Conservation (phyloP, 2,329 filamentous ascomycete species). For the Colletotrichum sp. region DNA sequence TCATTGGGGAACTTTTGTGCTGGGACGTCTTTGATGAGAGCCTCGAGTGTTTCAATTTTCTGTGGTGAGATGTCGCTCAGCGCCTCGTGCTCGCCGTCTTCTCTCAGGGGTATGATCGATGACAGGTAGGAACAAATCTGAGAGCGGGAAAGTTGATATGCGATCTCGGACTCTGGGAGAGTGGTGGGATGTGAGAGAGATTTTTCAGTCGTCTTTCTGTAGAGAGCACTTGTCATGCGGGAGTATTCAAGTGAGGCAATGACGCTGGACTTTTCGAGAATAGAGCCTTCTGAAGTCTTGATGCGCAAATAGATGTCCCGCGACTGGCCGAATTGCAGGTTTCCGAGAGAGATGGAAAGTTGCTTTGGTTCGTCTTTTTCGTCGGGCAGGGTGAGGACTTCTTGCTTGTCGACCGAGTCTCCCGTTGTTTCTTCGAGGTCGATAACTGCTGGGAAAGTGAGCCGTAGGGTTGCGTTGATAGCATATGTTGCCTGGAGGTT, state of each 20-base stretch:
- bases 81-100: constrained; percentile 39
- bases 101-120: constrained; percentile 43
- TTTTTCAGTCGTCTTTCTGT: constrained; percentile 4
- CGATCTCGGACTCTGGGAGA: constrained; percentile 38
- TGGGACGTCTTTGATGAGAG: constrained; percentile 38
- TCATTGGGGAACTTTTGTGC: constrained; percentile 37
- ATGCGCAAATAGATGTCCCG: constrained; percentile 59
- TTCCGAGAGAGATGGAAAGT: constrained; percentile 50
- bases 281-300: constrained; percentile 2
- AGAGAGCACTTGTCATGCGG: constrained; percentile 21
- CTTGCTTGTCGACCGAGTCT: constrained; percentile 38
- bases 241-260: constrained; percentile 23
- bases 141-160: constrained; percentile 59
- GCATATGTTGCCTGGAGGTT: constrained; percentile 66
- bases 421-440: constrained; percentile 44
- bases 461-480: constrained; percentile 45
- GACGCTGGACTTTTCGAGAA: not conserved
- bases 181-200: constrained; percentile 23
- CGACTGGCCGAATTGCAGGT: constrained; percentile 65
- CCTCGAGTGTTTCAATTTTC: constrained; percentile 27
- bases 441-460: constrained; percentile 43
- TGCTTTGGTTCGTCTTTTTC: constrained; percentile 4
- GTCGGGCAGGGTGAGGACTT: constrained; percentile 23
- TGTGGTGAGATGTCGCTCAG: not conserved
- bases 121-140: constrained; percentile 55